Percentiles rank a stretch among this genome's conserved stretches.
These are phyloP conservation scores for Dactylellina cionopaga DNA, from an alignment of 2,329 filamentous ascomycete genomes.

Conservation along the genomic window DNA sequence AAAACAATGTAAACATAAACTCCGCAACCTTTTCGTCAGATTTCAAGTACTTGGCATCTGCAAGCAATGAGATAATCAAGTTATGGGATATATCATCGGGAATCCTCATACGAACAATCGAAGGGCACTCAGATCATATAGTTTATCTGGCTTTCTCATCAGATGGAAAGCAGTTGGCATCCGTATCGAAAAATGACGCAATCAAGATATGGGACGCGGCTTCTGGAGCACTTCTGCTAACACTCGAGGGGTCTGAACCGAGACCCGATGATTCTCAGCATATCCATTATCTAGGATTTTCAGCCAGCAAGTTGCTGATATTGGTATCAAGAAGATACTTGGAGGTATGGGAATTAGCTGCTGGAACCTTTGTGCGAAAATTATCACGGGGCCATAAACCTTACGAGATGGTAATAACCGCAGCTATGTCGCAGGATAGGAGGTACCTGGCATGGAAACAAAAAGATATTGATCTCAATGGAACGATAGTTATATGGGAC, in stretches of 20 bases:
- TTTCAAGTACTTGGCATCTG: background rate
- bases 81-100: constrained; percentile 2
- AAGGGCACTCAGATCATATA: constrained; percentile 66
- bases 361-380: background rate
- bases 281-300: background rate
- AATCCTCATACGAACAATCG: background rate
- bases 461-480: too few relatives aligned
- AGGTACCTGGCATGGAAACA: too few relatives aligned
- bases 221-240: too few relatives aligned
- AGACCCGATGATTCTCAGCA: too few relatives aligned
- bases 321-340: too few relatives aligned
- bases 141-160: background rate
- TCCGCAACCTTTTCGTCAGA: background rate
- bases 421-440: too few relatives aligned
- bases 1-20: too few relatives aligned
- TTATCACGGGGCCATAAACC: too few relatives aligned
- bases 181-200: background rate
- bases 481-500: too few relatives aligned
- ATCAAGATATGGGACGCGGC: background rate
- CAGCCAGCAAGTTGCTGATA: too few relatives aligned
- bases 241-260: too few relatives aligned
- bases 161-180: background rate
- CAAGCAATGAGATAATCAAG: constrained; percentile 17
- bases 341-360: background rate
- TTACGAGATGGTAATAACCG: too few relatives aligned